phyloP scores from a whole-genome alignment of 1,284 basidiomycete species.

The Malassezia sp. region DNA sequence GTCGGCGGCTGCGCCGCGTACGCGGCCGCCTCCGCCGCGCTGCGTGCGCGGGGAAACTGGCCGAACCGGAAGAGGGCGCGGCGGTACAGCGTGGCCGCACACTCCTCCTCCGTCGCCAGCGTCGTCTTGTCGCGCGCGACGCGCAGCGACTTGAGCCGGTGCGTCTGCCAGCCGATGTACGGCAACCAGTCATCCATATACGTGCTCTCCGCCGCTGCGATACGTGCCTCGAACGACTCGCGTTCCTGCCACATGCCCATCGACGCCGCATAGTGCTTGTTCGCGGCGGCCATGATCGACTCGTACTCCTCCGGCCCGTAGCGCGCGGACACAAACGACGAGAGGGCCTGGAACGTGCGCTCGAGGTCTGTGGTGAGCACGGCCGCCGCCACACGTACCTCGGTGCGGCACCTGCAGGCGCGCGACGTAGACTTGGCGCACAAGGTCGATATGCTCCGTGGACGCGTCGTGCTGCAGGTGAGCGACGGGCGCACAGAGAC shows the following conservation, averaged over 20 bases:
- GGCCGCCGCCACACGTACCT: constrained; percentile 9
- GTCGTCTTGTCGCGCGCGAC: constrained; percentile 20
- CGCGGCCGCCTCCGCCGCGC: constrained; percentile 12
- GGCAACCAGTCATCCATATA: constrained; percentile 15
- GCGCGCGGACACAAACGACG: constrained; percentile 28
- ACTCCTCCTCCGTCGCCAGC: constrained; percentile 11
- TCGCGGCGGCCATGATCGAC: constrained; percentile 26
- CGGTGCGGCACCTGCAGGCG: constrained; percentile 26
- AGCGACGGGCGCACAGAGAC: too few species aligned
- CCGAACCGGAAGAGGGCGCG: constrained; percentile 11
- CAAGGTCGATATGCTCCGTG: constrained; percentile 16
- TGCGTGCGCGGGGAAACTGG: not conserved
- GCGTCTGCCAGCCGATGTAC: constrained; percentile 24
- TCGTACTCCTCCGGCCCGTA: constrained; percentile 33
- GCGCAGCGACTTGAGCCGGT: constrained; percentile 13
- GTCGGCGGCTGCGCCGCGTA: constrained; percentile 16
- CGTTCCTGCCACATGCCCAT: constrained; percentile 12
- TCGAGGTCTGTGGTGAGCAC: constrained; percentile 13
- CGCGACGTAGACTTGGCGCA: constrained; percentile 28
- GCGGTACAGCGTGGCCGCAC: constrained; percentile 5
- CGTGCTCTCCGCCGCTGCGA: constrained; percentile 10
- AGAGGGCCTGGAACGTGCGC: constrained; percentile 28
- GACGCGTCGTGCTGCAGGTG: constrained; percentile 7
- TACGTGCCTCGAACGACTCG: constrained; percentile 24
- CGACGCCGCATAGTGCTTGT: constrained; percentile 19